Base-by-base conservation (phyloP, 1,284 basidiomycete species). In the Quambalaria eucalypti region DNA sequence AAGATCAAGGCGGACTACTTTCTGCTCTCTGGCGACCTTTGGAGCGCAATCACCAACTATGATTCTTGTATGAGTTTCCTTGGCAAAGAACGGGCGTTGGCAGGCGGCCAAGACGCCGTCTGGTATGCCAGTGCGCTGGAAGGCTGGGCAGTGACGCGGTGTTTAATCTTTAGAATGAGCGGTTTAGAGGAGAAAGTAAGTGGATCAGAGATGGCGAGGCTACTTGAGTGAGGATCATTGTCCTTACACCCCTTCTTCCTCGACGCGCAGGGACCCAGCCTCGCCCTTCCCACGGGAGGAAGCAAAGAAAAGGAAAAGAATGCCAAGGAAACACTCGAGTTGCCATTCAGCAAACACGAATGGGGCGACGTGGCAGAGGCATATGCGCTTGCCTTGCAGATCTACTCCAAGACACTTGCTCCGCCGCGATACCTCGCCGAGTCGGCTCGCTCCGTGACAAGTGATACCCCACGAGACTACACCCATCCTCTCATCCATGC, bases 121-220 rank as follows among this genome's bases (percentile, higher is more conserved):
- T 75, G 73, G 73, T 74, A 71, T 44, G 73, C 73, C 0, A 61
- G 62, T 30, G 73, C 68, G 4, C 59, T 75, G 19, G 73, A 75
- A 55, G 73, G 73, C 39, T 73, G 71, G 55, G 65, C 68, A n/a
- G 69, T 73, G 2, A 54, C 71, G 1, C 52, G 70, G 5, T 60
- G 63, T 33, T 57, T 75, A 1, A 58, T 68, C 1, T 64, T 61
- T 12, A 60, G 73, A 2, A 66, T 73, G 61, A 71, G 73, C 19
- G 69, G 69, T 14, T 50, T 54, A 1, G 61, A 64, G 12, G 68
- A 67, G 39, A 70, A 68, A 40, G 70, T 52, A 23, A 48, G 56
- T 29, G 30, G 30, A n/a, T 25, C 28, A 25, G 16, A 23, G 10
- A 23, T 58, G n/a, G 26, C 7, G 29, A 40, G 50, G 50, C 19